Base-by-base conservation (phyloP, 1,284 basidiomycete species). In the Somion occarium region DNA sequence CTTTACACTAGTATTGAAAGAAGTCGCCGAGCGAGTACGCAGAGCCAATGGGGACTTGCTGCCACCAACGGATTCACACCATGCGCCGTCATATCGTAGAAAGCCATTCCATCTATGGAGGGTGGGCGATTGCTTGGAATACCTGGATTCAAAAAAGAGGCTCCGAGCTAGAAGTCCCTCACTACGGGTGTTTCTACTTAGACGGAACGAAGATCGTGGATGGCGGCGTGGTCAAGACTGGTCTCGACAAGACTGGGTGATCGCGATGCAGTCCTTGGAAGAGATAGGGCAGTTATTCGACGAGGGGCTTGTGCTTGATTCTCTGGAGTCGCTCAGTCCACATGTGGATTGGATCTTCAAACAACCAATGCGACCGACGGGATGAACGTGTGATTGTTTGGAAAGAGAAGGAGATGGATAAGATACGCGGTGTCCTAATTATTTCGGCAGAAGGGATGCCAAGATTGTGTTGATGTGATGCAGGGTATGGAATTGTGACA, bases 201-300 rank as follows among this genome's bases (percentile, higher is more conserved):
- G 68, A 50, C 74, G 79, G 48, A 76, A 77, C 54, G 61, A 68
- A 38, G 66, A 64, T 24, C 59, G 53, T 22, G 83, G 82, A 0
- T 75, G 76, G 25, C 73, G 82, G 38, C 66, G 75, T 23, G 87
- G 86, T 3, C 78, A 81, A 59, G 84, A 89, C 56, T 90, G 87
- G 87, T 72, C 83, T 13, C 70, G 75, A 48, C 69, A 72, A 48
- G 83, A 82, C 57, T 90, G 88, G 86, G 68, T 73, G 53, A 69
- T 74, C 23, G 76, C 69, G 25, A 63, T 85, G 53, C 59, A 61
- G 4, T 73, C 69, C 44, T 57, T 90, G 60, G 66, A 65, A 39
- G 61, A 62, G 26, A 66, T 88, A 25, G 84, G 77, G 3, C 64
- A 64, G 2, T 59, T 63, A 26, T 88, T 82, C 76, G 66, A 66